Percentiles rank a stretch among this genome's conserved stretches.
phyloP scores from a whole-genome alignment of 257 asterid genomes.

The Primulina tabacum region DNA sequence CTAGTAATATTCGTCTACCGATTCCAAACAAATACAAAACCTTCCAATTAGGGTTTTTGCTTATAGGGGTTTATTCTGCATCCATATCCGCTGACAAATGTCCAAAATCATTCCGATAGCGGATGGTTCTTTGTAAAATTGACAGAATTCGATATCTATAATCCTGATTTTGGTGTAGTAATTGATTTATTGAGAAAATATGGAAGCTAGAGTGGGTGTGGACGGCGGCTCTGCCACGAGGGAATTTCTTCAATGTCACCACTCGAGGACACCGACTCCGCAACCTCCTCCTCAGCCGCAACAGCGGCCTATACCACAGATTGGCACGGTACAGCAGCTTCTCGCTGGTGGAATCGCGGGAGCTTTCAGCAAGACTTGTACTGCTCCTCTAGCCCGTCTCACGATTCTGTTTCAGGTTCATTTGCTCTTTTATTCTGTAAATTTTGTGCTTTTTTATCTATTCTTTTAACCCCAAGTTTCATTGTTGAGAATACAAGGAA shows the following conservation, averaged over 20 bases:
- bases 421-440: background rate
- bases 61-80: conserved; percentile 28
- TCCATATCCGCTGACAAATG: background rate
- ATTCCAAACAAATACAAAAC: conserved; percentile 5
- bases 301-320: conserved; percentile 53
- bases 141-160: background rate
- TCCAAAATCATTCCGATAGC: background rate
- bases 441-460: background rate
- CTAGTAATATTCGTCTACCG: conserved; percentile 30
- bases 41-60: conserved; percentile 37
- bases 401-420: conserved; percentile 89
- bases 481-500: background rate
- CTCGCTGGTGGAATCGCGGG: conserved; percentile 97
- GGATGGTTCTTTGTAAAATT: background rate
- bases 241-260: conserved; percentile 52
- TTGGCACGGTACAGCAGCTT: conserved; percentile 85
- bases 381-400: conserved; percentile 92
- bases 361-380: conserved; percentile 93
- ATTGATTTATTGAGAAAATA: conserved; percentile 2
- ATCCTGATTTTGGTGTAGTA: background rate
- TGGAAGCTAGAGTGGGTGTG: conserved; percentile 89
- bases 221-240: conserved; percentile 69
- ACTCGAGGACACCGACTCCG: conserved; percentile 37
- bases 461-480: background rate
- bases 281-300: conserved; percentile 27